These are phyloP conservation scores for Pelagomonas calceolata DNA, from an alignment of 108 stramenopile species.

Conservation along the genomic window DNA sequence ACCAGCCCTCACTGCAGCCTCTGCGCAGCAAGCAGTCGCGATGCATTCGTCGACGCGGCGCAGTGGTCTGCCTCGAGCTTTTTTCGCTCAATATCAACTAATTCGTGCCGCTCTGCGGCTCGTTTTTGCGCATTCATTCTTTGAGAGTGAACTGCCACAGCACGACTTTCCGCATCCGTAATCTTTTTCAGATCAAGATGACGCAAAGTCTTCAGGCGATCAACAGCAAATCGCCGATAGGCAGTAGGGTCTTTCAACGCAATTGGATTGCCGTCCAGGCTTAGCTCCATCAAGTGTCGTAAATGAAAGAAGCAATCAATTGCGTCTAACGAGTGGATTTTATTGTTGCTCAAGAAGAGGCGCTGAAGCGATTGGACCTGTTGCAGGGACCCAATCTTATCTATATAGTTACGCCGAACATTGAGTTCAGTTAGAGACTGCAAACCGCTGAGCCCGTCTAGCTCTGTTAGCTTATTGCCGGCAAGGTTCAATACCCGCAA, in stretches of 20 bases:
- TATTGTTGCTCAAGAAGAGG: conserved; percentile 39
- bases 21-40: too few species aligned
- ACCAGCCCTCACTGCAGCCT: too few species aligned
- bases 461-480: conserved; percentile 21
- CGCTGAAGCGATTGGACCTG: conserved; percentile 29
- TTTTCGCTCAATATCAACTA: background rate
- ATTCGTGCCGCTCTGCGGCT: background rate
- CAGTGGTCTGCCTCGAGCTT: background rate
- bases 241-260: background rate
- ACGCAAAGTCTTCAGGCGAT: conserved; percentile 3
- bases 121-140: background rate
- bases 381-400: conserved; percentile 14
- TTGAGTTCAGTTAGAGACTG: conserved; percentile 41
- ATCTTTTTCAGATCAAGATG: conserved; percentile 6
- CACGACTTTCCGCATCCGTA: conserved; percentile 5
- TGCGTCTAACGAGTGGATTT: conserved; percentile 4
- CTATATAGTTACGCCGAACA: conserved; percentile 31
- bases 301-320: conserved; percentile 13
- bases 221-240: background rate
- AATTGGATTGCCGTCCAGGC: conserved; percentile 32
- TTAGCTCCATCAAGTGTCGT: conserved; percentile 30
- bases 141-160: background rate
- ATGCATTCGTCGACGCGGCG: too few species aligned
- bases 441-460: conserved; percentile 25
- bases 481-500: conserved; percentile 42